phyloP scores from a whole-genome alignment of 495 filamentous ascomycete genomes.

The Hyaloscypha variabilis region DNA sequence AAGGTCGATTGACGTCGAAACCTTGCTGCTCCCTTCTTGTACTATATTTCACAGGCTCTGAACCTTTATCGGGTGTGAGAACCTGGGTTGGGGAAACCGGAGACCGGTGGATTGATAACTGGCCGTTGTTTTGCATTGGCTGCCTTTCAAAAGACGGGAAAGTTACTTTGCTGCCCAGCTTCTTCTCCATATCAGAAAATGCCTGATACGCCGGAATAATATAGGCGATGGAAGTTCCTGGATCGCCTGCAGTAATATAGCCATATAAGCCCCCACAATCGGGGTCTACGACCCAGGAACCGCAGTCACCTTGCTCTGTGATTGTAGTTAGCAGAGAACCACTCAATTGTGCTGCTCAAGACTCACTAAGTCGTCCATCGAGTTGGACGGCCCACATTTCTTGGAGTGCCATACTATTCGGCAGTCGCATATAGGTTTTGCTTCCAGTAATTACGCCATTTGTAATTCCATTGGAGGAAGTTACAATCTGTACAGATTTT shows the following conservation, averaged over 20 bases:
- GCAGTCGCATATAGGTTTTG: neutral
- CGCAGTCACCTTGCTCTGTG: conserved; percentile 31
- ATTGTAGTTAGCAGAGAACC: too few relatives aligned
- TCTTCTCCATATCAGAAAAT: neutral
- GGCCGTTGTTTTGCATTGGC: too few relatives aligned
- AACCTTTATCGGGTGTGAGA: too few relatives aligned
- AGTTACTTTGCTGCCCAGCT: neutral
- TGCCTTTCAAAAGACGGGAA: neutral
- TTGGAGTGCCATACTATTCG: neutral
- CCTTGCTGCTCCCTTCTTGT: too few relatives aligned
- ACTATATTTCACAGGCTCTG: too few relatives aligned
- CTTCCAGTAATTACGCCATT: neutral
- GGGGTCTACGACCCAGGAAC: conserved; percentile 31
- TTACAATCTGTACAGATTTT: neutral
- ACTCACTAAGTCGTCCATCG: neutral
- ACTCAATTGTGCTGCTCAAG: neutral
- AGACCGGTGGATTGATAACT: too few relatives aligned
- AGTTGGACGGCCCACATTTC: conserved; percentile 3
- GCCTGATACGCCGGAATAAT: conserved; percentile 27
- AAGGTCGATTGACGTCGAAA: too few relatives aligned
- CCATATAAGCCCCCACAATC: conserved; percentile 30
- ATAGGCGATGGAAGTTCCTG: conserved; percentile 30
- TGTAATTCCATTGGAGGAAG: neutral
- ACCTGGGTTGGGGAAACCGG: too few relatives aligned
- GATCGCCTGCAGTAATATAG: conserved; percentile 30